These are phyloP conservation scores for Pterocarpus macrocarpus DNA, from an alignment of 306 rosid genomes.

Conservation along the genomic window DNA sequence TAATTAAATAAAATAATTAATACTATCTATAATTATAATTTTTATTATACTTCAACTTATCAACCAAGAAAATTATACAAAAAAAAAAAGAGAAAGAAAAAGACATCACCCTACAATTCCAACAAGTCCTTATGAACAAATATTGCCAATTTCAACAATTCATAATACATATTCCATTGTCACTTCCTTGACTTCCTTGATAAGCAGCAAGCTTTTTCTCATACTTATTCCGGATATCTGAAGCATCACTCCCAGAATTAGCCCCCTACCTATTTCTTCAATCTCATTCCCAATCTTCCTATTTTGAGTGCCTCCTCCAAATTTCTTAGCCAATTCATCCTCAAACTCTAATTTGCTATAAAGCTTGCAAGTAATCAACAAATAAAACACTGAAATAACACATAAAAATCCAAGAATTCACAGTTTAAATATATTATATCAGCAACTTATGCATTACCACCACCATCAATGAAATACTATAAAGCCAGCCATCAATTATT, in stretches of 20 bases:
- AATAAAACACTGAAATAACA: slow-evolving; percentile 45
- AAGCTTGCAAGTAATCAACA: slow-evolving; percentile 69
- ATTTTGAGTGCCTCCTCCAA: too few species aligned
- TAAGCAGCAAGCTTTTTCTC: slow-evolving; percentile 88
- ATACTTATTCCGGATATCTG: slow-evolving; percentile 94
- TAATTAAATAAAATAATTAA: too few species aligned
- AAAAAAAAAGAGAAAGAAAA: too few species aligned
- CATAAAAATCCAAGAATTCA: background rate
- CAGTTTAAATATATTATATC: too few species aligned
- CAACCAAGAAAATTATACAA: too few species aligned
- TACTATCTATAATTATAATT: too few species aligned
- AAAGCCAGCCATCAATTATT: background rate
- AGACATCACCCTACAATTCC: background rate
- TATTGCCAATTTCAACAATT: background rate
- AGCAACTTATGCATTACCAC: too few species aligned
- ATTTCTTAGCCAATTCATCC: slow-evolving; percentile 22
- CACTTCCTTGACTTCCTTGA: slow-evolving; percentile 58
- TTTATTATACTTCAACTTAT: too few species aligned
- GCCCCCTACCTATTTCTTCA: too few species aligned
- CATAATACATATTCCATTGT: slow-evolving; percentile 63
- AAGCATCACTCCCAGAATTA: slow-evolving; percentile 69
- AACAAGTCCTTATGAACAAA: slow-evolving; percentile 12
- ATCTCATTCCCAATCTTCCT: too few species aligned
- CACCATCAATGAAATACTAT: too few species aligned
- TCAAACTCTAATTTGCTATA: slow-evolving; percentile 96